These are phyloP conservation scores for Coccomyxa subellipsoidea DNA, from an alignment of 163 green algal species.

Conservation along the genomic window DNA sequence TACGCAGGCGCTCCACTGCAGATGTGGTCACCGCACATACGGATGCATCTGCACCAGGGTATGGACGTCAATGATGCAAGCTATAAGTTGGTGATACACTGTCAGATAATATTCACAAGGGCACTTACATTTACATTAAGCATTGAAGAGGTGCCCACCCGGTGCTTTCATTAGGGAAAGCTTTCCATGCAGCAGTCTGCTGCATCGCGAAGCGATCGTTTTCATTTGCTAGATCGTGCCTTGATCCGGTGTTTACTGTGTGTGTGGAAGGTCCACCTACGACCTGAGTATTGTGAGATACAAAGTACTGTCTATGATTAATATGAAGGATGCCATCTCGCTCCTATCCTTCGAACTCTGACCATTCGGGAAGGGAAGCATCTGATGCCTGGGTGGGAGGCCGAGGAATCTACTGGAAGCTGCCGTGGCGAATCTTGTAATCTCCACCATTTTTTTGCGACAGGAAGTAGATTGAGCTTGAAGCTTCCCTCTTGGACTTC, in stretches of 20 bases:
- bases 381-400: too few species aligned
- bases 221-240: too few species aligned
- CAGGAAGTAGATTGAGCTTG: neutral
- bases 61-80: neutral
- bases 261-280: neutral
- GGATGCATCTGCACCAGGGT: neutral
- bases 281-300: neutral
- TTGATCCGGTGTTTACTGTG: neutral
- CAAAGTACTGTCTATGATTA: too few species aligned
- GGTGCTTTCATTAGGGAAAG: neutral
- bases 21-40: neutral
- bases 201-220: neutral
- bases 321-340: too few species aligned
- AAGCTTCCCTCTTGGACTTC: too few species aligned
- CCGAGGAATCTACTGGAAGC: neutral
- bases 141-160: neutral
- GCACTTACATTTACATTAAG: neutral
- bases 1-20: neutral
- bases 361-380: too few species aligned
- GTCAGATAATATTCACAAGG: neutral
- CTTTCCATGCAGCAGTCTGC: neutral
- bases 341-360: too few species aligned
- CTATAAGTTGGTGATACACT: neutral
- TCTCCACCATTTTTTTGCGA: neutral
- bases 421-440: neutral